Conservation (phyloP, 345 rosid species). For the Alliaria petiolata region DNA sequence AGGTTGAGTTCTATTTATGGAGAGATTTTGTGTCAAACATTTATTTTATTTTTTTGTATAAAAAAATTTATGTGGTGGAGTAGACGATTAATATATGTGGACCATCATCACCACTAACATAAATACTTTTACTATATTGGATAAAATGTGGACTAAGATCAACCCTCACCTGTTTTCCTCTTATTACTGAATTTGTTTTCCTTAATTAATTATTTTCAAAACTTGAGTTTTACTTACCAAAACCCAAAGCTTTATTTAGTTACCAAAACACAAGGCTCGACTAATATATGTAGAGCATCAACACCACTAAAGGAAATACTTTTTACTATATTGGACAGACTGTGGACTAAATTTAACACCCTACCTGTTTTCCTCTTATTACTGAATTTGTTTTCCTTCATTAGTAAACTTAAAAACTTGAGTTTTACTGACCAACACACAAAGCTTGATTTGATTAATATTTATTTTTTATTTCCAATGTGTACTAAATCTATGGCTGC, state of each 20-base stretch:
- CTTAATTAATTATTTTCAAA: not conserved
- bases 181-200: not conserved
- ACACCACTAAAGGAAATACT: not conserved
- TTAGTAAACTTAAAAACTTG: not conserved
- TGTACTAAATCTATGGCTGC: not conserved
- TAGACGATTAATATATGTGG: slow-evolving; percentile 35
- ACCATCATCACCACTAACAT: slow-evolving; percentile 38
- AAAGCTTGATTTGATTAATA: not conserved
- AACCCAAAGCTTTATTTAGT: not conserved
- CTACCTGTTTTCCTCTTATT: not conserved
- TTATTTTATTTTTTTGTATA: not conserved
- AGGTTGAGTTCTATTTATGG: slow-evolving; percentile 42
- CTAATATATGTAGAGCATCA: not conserved
- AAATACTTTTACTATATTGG: not conserved
- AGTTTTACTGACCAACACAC: not conserved
- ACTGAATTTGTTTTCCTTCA: not conserved
- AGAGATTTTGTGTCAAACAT: not conserved
- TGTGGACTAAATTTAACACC: not conserved
- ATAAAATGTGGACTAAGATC: not conserved
- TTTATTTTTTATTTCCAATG: too few species aligned
- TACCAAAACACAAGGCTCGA: not conserved
- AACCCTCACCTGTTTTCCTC: not conserved
- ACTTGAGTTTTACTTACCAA: not conserved
- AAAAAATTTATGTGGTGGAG: not conserved
- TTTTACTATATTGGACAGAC: not conserved